Evolutionary conservation across 2,329 filamentous ascomycete species (phyloP).

Genomic region (Neofusicoccum laricinum): DNA sequence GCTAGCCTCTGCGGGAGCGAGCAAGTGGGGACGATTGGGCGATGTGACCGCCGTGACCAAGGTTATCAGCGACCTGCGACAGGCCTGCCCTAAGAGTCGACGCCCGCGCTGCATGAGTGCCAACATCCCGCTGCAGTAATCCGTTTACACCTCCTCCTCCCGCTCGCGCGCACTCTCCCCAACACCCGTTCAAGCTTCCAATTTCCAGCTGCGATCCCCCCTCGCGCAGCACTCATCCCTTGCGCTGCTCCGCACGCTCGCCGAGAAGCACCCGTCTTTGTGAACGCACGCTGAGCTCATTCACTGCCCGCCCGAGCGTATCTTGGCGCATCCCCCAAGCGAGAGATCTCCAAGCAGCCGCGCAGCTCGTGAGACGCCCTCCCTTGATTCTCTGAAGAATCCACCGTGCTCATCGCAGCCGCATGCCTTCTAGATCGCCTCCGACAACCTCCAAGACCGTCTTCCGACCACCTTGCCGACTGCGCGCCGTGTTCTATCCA

Average conservation of each 20-base stretch:
- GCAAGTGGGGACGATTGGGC: conserved; percentile 10
- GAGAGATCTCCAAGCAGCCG: conserved; percentile 14
- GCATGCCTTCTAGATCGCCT: conserved; percentile 11
- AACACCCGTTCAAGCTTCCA: background rate
- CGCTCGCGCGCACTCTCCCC: background rate
- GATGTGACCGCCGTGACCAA: background rate
- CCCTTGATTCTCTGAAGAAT: conserved; percentile 15
- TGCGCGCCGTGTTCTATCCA: background rate
- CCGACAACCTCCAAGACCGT: background rate
- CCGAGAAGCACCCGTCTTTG: conserved; percentile 5
- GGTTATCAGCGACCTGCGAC: conserved; percentile 7
- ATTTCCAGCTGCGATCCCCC: background rate
- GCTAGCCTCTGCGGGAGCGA: conserved; percentile 8
- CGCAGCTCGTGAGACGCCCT: conserved; percentile 11
- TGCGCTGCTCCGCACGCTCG: background rate
- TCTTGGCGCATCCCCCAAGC: conserved; percentile 16
- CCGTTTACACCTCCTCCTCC: background rate
- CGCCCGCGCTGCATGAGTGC: conserved; percentile 1
- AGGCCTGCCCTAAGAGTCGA: conserved; percentile 3
- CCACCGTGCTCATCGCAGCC: conserved; percentile 7
- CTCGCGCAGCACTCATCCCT: background rate
- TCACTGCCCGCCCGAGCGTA: conserved; percentile 8
- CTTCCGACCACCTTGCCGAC: background rate
- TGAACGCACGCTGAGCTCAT: conserved; percentile 1
- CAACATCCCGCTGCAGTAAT: conserved; percentile 6